Conservation (phyloP, 176 grass and related monocot species). For the Tillandsia fasciculata region DNA sequence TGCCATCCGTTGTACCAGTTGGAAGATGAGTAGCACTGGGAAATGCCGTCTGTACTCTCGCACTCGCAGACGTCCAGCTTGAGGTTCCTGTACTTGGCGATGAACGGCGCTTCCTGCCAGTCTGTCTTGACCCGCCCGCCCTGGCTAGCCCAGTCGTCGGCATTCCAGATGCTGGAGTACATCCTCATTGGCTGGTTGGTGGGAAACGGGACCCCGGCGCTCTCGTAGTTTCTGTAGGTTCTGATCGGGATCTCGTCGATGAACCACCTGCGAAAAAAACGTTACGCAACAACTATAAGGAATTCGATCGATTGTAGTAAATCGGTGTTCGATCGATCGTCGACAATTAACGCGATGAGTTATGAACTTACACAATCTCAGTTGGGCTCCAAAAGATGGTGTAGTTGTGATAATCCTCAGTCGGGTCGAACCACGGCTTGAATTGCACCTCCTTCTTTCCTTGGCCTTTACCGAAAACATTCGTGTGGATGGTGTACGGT, state of each 20-base stretch:
- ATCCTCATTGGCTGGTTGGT: constrained; percentile 42
- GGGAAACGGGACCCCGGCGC: constrained; percentile 40
- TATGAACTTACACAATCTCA: constrained; percentile 36
- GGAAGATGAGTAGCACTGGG: constrained; percentile 11
- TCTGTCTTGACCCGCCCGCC: constrained; percentile 53
- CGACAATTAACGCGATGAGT: background rate
- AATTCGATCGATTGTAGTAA: background rate
- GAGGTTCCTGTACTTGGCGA: constrained; percentile 44
- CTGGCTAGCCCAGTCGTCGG: constrained; percentile 77
- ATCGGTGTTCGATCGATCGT: background rate
- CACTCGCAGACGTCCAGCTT: constrained; percentile 51
- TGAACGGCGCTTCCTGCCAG: constrained; percentile 55
- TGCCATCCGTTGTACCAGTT: constrained; percentile 23
- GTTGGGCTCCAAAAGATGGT: constrained; percentile 75
- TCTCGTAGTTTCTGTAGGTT: constrained; percentile 50
- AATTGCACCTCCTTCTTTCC: constrained; percentile 73
- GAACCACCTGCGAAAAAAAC: constrained; percentile 35
- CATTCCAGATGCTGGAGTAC: constrained; percentile 87
- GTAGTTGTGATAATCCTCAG: constrained; percentile 72
- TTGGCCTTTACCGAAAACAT: constrained; percentile 47
- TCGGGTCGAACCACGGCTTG: constrained; percentile 73
- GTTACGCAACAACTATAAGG: background rate
- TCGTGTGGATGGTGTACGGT: constrained; percentile 86
- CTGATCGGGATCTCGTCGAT: constrained; percentile 42
- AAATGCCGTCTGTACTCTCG: constrained; percentile 26